Base-by-base conservation (phyloP, 352 stramenopile species). In the Globisporangium nagaii region DNA sequence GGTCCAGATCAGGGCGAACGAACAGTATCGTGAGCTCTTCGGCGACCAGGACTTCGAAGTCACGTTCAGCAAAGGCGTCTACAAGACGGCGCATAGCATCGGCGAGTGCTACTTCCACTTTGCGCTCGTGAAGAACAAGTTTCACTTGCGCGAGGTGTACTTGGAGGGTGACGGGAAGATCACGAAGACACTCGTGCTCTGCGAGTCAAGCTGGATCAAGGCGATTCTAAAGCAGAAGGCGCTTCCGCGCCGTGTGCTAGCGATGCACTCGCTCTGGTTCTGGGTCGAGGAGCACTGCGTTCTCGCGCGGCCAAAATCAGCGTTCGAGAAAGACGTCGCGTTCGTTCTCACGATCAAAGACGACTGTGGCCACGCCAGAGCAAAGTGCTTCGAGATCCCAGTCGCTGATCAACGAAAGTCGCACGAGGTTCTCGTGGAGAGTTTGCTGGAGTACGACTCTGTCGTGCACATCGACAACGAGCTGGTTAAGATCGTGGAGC, bases 251-350 rank as follows among this genome's bases (percentile, higher is more conserved):
- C 62, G 59, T 42, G 47, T 82, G 5, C 6, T 27, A 19, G 9
- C 64, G 24, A n/a, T 84, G 39, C 73, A 80, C 32, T 77, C 60
- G 0, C 66, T 80, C 10, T 82, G 73, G 75, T 72, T 70, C 30
- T 84, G 71, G 68, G 46, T 77, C 15, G 61, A 82, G 10, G 9
- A 61, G 8, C 56, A 64, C 3, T 75, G 63, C 37, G 57, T 86
- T 6, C 37, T 84, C 4, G 63, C 82, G 10, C 64, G 71, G 12
- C 62, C 63, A 20, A 62, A 47, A n/a, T n/a, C n/a, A 13, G 60
- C 71, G 4, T 46, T 60, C 22, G 44, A 44, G 1, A 36, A 5
- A 12, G 31, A n/a, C 0, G 45, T 47, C 10, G 51, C 17, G 15
- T 45, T 56, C 13, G 17, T 58, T 12, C 34, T 58, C n/a, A 40